phyloP scores from a whole-genome alignment of 768 basidiomycete species.

The Rubroboletus pulcherrimus region DNA sequence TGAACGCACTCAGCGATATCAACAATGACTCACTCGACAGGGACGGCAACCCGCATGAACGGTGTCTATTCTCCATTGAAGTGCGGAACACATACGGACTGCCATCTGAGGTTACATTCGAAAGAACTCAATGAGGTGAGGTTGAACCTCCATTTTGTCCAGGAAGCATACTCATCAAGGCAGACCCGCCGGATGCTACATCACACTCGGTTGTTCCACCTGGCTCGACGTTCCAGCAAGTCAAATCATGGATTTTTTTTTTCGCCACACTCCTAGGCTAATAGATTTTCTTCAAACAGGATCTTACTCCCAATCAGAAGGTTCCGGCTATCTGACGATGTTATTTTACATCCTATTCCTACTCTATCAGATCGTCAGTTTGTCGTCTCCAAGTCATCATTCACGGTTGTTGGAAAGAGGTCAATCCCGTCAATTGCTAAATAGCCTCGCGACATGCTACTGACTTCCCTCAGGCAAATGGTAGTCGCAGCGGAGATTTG shows the following conservation, averaged over 20 bases:
- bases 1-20: constrained; percentile 31
- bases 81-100: constrained; percentile 90
- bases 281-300: constrained; percentile 31
- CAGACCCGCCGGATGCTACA: constrained; percentile 40
- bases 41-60: constrained; percentile 52
- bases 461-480: constrained; percentile 58
- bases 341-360: constrained; percentile 67
- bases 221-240: constrained; percentile 79
- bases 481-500: constrained; percentile 70
- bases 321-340: constrained; percentile 54
- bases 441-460: not conserved
- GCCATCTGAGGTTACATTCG: constrained; percentile 86
- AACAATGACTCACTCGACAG: constrained; percentile 31
- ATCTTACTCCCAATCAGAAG: constrained; percentile 72
- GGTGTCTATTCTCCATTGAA: constrained; percentile 87
- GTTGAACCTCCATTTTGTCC: not conserved
- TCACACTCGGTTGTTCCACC: constrained; percentile 71
- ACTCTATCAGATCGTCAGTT: constrained; percentile 87
- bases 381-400: constrained; percentile 72
- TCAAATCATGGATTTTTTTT: not conserved
- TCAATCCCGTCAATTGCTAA: constrained; percentile 25
- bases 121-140: constrained; percentile 61
- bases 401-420: constrained; percentile 82
- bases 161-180: constrained; percentile 1
- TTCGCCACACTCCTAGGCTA: not conserved